Evolutionary conservation across 1,139 yeast species (phyloP).

Genomic region (Taiozyma sp.): DNA sequence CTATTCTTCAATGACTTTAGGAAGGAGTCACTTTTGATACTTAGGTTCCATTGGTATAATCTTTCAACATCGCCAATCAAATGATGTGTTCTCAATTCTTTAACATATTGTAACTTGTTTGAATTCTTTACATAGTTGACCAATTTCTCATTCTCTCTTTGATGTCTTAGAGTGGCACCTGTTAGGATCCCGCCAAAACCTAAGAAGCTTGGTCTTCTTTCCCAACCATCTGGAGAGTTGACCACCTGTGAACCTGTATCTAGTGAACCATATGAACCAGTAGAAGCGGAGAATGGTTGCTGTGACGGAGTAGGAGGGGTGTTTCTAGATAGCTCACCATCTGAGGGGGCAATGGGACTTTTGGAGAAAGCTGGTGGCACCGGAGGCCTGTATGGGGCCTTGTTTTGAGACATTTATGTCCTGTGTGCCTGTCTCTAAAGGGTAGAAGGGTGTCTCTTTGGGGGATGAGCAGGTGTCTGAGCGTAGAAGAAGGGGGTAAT

Average conservation of each 20-base stretch:
- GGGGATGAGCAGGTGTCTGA: no score
- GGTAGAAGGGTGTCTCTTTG: no score
- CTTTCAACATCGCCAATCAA: slow-evolving; percentile 17
- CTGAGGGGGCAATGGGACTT: neutral
- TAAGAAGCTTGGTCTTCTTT: slow-evolving; percentile 15
- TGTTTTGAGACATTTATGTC: neutral
- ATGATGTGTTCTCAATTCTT: slow-evolving; percentile 17
- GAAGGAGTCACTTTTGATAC: slow-evolving; percentile 6
- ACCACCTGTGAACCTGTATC: neutral
- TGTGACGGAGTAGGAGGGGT: neutral
- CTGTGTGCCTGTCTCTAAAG: no score
- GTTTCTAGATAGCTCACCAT: neutral
- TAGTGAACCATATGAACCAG: neutral
- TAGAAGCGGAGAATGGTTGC: neutral
- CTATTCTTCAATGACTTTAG: slow-evolving; percentile 10
- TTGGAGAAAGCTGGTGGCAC: neutral
- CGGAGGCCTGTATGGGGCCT: neutral
- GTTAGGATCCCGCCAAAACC: slow-evolving; percentile 10
- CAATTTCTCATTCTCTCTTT: slow-evolving; percentile 18
- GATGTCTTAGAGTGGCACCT: slow-evolving; percentile 15
- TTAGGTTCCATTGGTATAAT: slow-evolving; percentile 14
- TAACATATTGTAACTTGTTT: slow-evolving; percentile 8
- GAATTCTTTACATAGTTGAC: slow-evolving; percentile 15
- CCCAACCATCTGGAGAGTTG: neutral
- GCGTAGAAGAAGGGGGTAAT: no score